Percentiles rank a stretch among this genome's conserved stretches.
These are phyloP conservation scores for Carex pumila DNA, from an alignment of 176 grass and related monocot genomes.

Conservation along the genomic window DNA sequence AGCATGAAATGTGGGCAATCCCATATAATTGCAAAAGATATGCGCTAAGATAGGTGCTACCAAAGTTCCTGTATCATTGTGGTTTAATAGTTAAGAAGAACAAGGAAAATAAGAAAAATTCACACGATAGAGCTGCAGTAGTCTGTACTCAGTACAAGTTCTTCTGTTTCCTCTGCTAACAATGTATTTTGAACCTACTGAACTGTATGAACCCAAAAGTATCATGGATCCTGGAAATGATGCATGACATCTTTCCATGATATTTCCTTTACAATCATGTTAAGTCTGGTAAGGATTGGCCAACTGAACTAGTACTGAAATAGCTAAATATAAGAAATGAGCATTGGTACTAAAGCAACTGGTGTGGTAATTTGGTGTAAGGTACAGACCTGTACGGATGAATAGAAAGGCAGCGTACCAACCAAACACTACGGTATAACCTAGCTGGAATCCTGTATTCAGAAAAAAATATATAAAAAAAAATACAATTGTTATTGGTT, in stretches of 20 bases:
- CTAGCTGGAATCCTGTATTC: constrained; percentile 65
- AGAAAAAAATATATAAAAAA: background rate
- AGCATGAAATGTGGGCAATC: constrained; percentile 52
- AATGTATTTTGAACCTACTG: background rate
- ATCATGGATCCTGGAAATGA: constrained; percentile 3
- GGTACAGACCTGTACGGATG: constrained; percentile 65
- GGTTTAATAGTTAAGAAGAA: background rate
- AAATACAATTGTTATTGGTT: background rate
- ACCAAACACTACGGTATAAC: constrained; percentile 91
- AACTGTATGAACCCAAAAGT: background rate
- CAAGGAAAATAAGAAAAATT: constrained; percentile 6
- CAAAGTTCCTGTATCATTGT: constrained; percentile 44
- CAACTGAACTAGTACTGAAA: background rate
- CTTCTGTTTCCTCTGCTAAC: background rate
- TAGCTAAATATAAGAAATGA: background rate
- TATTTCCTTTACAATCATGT: background rate
- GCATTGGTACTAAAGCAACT: background rate
- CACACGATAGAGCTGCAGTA: constrained; percentile 10
- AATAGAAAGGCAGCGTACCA: constrained; percentile 96
- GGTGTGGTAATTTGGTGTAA: constrained; percentile 5
- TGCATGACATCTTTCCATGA: constrained; percentile 1
- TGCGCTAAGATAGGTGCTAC: constrained; percentile 71
- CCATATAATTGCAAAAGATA: constrained; percentile 89
- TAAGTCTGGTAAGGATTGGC: background rate
- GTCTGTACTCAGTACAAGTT: constrained; percentile 1